Conservation (phyloP, 2,329 filamentous ascomycete species). For the Fusarium begoniae region DNA sequence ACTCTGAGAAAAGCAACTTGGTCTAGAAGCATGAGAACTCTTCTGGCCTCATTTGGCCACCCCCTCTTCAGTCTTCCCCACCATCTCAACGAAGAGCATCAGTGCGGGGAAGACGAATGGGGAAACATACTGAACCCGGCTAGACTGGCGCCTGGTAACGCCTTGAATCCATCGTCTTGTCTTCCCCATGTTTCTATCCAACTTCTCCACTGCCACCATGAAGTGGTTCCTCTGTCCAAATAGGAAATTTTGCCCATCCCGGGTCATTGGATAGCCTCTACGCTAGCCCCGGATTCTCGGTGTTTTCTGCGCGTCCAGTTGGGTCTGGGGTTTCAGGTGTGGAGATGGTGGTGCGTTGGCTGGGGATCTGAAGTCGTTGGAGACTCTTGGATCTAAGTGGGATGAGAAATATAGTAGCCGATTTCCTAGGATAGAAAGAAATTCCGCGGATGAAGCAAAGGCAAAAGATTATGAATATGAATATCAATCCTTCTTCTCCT, state of each 20-base stretch:
- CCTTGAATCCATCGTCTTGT: background rate
- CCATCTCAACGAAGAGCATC: background rate
- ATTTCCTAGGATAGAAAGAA: background rate
- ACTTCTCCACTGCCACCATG: too few relatives aligned
- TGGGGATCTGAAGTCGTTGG: background rate
- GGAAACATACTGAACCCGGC: background rate
- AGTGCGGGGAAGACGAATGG: background rate
- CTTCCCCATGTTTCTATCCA: constrained; percentile 23
- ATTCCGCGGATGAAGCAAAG: background rate
- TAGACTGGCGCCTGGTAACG: background rate
- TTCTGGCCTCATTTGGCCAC: background rate
- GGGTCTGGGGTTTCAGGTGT: constrained; percentile 9
- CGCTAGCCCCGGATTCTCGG: background rate
- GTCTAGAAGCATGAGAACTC: background rate
- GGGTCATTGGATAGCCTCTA: background rate
- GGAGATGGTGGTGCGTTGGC: constrained; percentile 27
- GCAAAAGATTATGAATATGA: constrained; percentile 6
- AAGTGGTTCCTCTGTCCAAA: background rate
- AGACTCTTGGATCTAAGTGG: background rate
- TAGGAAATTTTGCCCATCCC: constrained; percentile 11
- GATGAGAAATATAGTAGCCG: background rate
- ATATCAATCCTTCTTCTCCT: constrained; percentile 10
- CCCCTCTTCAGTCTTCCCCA: background rate
- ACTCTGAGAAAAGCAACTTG: constrained; percentile 2
- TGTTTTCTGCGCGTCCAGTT: background rate